Conservation (phyloP, 129 eudicot species). For the Gnaphalium uliginosum region DNA sequence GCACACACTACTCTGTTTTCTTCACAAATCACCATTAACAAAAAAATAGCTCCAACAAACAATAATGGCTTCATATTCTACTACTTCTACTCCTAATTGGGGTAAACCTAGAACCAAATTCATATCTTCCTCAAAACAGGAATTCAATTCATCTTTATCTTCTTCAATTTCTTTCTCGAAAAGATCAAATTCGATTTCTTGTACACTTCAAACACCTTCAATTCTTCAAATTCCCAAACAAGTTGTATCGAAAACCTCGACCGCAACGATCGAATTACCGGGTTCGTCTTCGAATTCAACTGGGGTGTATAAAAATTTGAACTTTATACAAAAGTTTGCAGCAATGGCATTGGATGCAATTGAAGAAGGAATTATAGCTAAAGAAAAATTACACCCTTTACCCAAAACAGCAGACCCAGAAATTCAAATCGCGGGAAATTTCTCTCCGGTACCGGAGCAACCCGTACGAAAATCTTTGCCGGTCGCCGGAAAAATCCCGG, state of each 20-base stretch:
- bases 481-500: conserved; percentile 46
- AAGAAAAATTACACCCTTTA: conserved; percentile 46
- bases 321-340: conserved; percentile 55
- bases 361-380: conserved; percentile 41
- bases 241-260: not conserved
- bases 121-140: conserved; percentile 18
- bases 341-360: conserved; percentile 68
- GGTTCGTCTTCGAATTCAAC: conserved; percentile 8
- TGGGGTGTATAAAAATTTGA: conserved; percentile 45
- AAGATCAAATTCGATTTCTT: conserved; percentile 12
- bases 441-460: conserved; percentile 59
- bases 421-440: conserved; percentile 55
- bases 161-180: conserved; percentile 25
- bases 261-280: not conserved
- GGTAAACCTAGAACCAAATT: conserved; percentile 20
- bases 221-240: conserved; percentile 49
- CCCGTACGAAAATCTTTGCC: conserved; percentile 40
- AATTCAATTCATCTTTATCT: conserved; percentile 9
- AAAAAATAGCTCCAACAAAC: conserved; percentile 31
- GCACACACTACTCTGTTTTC: conserved; percentile 9
- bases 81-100: conserved; percentile 22
- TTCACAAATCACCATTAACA: not conserved
- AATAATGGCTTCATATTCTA: conserved; percentile 31
- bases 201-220: conserved; percentile 47
- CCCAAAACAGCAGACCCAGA: conserved; percentile 60